Conservation (phyloP, 2,329 filamentous ascomycete species). For the Aspergillus proliferans region DNA sequence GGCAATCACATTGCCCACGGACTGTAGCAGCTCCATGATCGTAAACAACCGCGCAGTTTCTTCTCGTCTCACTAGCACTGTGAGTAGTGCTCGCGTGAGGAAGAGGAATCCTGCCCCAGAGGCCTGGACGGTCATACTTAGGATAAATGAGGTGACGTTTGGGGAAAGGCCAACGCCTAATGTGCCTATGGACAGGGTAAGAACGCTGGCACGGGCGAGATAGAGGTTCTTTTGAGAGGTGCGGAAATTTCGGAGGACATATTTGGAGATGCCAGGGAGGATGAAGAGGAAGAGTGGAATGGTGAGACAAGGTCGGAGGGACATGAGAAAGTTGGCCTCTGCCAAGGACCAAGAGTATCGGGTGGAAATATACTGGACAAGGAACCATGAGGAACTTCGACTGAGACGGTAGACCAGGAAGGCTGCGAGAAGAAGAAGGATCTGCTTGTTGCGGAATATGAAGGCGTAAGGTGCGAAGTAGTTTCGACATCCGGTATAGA, state of each 20-base stretch:
- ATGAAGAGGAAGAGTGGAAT: constrained; percentile 43
- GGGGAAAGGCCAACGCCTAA: constrained; percentile 43
- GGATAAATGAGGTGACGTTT: constrained; percentile 36
- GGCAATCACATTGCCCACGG: constrained; percentile 42
- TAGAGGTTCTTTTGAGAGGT: constrained; percentile 41
- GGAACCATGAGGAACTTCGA: constrained; percentile 41
- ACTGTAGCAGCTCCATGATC: constrained; percentile 44
- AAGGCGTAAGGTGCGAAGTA: constrained; percentile 34
- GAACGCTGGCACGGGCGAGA: constrained; percentile 41
- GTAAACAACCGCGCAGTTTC: constrained; percentile 46
- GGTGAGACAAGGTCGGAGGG: constrained; percentile 43
- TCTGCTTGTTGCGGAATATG: constrained; percentile 34
- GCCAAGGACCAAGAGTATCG: constrained; percentile 46
- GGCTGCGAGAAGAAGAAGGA: constrained; percentile 39
- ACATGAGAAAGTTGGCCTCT: constrained; percentile 37
- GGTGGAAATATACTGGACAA: constrained; percentile 49
- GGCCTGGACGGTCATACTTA: constrained; percentile 43
- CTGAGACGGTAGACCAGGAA: constrained; percentile 46
- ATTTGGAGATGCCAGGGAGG: constrained; percentile 37
- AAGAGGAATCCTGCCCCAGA: constrained; percentile 44
- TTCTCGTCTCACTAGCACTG: constrained; percentile 43
- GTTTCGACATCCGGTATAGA: constrained; percentile 18
- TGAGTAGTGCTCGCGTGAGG: constrained; percentile 43
- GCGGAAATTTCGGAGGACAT: constrained; percentile 32
- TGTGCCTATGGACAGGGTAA: constrained; percentile 40